phyloP scores from a whole-genome alignment of 2,329 filamentous ascomycete genomes.

The Fusarium piperis region DNA sequence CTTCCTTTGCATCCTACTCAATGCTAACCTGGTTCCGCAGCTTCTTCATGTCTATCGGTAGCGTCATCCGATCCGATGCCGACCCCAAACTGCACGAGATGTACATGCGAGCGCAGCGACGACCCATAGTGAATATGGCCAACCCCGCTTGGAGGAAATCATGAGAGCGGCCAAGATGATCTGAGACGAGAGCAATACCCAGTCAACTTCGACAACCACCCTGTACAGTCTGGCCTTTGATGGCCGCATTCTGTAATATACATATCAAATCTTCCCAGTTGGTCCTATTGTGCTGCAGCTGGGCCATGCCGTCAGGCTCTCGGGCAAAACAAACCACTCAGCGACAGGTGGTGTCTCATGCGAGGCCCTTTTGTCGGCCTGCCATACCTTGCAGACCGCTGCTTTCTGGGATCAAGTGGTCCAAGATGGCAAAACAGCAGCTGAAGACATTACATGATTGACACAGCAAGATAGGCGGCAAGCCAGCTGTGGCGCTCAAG shows the following conservation, averaged over 20 bases:
- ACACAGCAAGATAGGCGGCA: constrained; percentile 1
- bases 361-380: constrained; percentile 17
- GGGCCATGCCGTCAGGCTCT: constrained; percentile 14
- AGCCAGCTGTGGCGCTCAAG: constrained; percentile 27
- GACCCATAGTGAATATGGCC: constrained; percentile 71
- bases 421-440: constrained; percentile 9
- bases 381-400: constrained; percentile 22
- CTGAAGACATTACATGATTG: constrained; percentile 13
- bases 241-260: constrained; percentile 44
- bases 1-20: not conserved
- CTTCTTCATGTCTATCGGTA: constrained; percentile 99
- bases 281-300: constrained; percentile 30
- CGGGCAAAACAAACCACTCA: constrained; percentile 18
- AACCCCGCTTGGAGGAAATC: constrained; percentile 51
- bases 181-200: constrained; percentile 40
- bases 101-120: constrained; percentile 78
- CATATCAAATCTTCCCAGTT: constrained; percentile 36
- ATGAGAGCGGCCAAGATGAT: constrained; percentile 34
- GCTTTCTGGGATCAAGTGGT: constrained; percentile 16
- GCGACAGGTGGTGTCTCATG: constrained; percentile 16
- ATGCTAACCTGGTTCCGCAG: constrained; percentile 49
- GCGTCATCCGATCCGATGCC: constrained; percentile 91
- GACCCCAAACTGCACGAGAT: constrained; percentile 79
- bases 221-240: constrained; percentile 40
- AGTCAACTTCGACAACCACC: constrained; percentile 36